Conservation (phyloP, 805 yeast species). For the Maudiozyma bulderi region DNA sequence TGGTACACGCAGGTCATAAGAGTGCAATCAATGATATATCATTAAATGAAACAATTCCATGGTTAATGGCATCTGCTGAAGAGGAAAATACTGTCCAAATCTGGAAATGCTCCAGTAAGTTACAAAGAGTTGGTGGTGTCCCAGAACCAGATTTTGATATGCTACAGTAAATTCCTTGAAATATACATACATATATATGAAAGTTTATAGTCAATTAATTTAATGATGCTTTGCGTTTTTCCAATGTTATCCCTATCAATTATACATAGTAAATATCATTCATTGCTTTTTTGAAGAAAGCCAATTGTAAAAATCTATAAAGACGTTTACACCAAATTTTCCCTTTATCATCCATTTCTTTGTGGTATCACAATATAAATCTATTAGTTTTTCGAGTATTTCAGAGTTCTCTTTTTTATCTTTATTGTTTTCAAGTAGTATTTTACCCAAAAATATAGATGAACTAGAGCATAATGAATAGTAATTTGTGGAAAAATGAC, state of each 20-base stretch:
- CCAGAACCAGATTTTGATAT: constrained; percentile 6
- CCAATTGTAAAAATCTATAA: constrained; percentile 78
- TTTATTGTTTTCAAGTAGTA: constrained; percentile 30
- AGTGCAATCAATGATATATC: constrained; percentile 65
- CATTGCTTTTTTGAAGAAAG: constrained; percentile 40
- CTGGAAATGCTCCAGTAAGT: constrained; percentile 34
- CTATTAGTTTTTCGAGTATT: constrained; percentile 34
- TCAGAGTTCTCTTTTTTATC: constrained; percentile 25
- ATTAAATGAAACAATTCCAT: constrained; percentile 59
- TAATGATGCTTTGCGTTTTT: background rate
- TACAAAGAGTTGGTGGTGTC: constrained; percentile 25
- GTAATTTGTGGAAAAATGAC: constrained; percentile 31
- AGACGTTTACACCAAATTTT: constrained; percentile 33
- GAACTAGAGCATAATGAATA: constrained; percentile 49
- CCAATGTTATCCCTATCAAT: background rate
- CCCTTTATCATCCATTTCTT: constrained; percentile 46
- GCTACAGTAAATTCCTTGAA: constrained; percentile 3
- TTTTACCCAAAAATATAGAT: constrained; percentile 48
- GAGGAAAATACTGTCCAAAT: constrained; percentile 38
- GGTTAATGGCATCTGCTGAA: constrained; percentile 57
- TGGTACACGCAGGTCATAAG: constrained; percentile 92
- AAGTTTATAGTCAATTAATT: background rate
- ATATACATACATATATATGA: background rate
- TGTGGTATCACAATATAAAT: constrained; percentile 46
- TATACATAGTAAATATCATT: background rate